A percentile compares a stretch with the other conserved stretches of the same genome.
phyloP scores from a whole-genome alignment of 345 rosid species.

The Garcia nutans region DNA sequence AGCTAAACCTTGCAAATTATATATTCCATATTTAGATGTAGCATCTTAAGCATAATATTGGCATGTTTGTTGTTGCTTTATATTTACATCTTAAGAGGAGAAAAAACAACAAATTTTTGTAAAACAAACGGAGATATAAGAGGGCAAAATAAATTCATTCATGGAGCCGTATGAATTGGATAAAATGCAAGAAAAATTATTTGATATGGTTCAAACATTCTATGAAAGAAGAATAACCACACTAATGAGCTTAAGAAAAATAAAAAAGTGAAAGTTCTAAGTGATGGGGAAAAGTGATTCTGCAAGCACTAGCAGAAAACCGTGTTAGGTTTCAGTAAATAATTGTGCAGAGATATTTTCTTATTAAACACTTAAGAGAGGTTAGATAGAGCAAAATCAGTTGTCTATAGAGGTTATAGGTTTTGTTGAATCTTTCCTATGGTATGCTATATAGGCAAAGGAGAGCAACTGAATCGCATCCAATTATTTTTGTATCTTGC shows the following conservation, averaged over 20 bases:
- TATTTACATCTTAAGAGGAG: background rate
- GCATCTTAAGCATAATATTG: background rate
- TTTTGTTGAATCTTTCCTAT: background rate
- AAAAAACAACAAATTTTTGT: background rate
- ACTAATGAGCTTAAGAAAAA: background rate
- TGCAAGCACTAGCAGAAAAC: background rate
- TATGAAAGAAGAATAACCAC: background rate
- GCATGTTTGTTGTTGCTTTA: background rate
- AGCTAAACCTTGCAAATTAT: background rate
- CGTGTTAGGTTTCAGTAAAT: background rate
- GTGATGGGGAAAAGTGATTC: background rate
- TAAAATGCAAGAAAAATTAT: background rate
- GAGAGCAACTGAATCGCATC: background rate
- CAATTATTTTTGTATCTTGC: background rate
- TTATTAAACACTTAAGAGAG: background rate
- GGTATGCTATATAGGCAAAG: background rate
- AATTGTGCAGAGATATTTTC: background rate
- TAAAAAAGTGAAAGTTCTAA: background rate
- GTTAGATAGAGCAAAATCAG: background rate
- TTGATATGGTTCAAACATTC: background rate
- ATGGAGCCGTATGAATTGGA: background rate
- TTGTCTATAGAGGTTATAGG: background rate
- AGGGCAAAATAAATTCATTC: background rate
- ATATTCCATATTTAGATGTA: background rate
- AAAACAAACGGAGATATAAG: background rate